Evolutionary conservation across 2,329 filamentous ascomycete genomes (phyloP), one percentile per base, ranked within the genome.

Genomic region (Phyllosticta ampelicida): DNA sequence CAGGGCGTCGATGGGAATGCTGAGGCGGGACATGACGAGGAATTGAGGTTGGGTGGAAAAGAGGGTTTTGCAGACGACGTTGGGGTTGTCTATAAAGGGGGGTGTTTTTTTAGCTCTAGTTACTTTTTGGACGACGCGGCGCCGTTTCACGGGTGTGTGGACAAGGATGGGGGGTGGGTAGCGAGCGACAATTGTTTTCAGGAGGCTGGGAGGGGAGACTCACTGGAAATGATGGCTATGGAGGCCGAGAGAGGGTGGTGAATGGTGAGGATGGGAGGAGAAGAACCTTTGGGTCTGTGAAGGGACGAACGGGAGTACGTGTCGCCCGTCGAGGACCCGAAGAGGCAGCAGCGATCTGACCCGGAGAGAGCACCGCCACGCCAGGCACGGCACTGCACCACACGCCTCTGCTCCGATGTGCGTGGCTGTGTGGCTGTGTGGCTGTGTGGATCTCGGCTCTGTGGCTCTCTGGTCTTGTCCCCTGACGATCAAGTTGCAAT

Each of bases 1-100:
- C 29, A 54, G 28, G 57, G 86, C 84, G 74, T 96, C 91, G 68
- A 97, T 80, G 59, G 94, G 94, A 66, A 99, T 94, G 80, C 89
- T 89, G 70, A 97, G 89, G 73, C 89, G 85, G 65, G 88, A 80
- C 90, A 95, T 96, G 51, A 51, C 55, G 36, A 44, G 36, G 36
- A 44, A 18, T 44, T n/a, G 36, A 44, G 23, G 55, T 26, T 23
- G 51, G 30, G 21, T 18, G 55, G 9, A 21, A 49, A 21, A 21
- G 49, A 20, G 30, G 50, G 20, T 23, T 29, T 26, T n/a, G 11
- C 9, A n/a, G n/a, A 13, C 48, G 26, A 10, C 23, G 29, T 1
- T 9, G 55, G 29, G 29, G 21, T 13, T 20, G 26, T 28, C 23
- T 26, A 51, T 51, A 44, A 26, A 20, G 18, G 36, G 26, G 55